Evolutionary conservation across 805 yeast genomes (phyloP), one percentile per base, ranked within the genome.

Genomic region (Sugiyamaella marilandica): DNA sequence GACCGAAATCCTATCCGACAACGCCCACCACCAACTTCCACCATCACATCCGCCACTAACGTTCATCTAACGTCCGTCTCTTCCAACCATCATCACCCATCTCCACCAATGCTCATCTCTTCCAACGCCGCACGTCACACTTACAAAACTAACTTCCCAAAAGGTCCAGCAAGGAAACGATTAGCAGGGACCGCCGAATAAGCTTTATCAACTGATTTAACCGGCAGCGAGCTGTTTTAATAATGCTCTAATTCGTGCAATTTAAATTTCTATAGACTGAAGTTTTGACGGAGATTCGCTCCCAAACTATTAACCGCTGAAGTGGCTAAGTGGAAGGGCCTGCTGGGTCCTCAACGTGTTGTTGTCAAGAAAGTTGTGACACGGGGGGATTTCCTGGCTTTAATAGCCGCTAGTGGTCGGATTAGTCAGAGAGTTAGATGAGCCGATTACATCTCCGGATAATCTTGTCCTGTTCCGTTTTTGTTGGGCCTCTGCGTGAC

Each of bases 141-240:
- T 14, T 34, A n/a, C 37, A 34, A 32, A 13, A 14, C 37, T 34
- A n/a, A 19, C 24, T 39, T 39, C 43, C 43, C 19, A 39, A 19
- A 39, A 8, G 43, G 43, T n/a, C 43, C 43, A 39, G 43, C 43
- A 39, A 39, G 43, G 43, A 39, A 39, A 39, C 43, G 43, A 39
- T 39, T 39, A 39, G 43, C 43, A 39, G 43, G 43, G 21, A 39
- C 43, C 14, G 9, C 43, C 8, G 24, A 39, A 39, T 39, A 39
- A 39, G 43, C 43, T 39, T n/a, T 39, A 39, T 39, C 24, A 39
- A 39, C 19, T 5, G 29, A 24, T 24, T 3, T 5, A 7, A 3
- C 29, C 7, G 29, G 7, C 7, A 5, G 29, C 7, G 29, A 24
- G 29, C 29, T 5, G 29, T 24, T 24, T 7, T 5, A 24, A 7